Conservation (phyloP, 495 filamentous ascomycete genomes). For the Hypoxylon fragiforme region DNA sequence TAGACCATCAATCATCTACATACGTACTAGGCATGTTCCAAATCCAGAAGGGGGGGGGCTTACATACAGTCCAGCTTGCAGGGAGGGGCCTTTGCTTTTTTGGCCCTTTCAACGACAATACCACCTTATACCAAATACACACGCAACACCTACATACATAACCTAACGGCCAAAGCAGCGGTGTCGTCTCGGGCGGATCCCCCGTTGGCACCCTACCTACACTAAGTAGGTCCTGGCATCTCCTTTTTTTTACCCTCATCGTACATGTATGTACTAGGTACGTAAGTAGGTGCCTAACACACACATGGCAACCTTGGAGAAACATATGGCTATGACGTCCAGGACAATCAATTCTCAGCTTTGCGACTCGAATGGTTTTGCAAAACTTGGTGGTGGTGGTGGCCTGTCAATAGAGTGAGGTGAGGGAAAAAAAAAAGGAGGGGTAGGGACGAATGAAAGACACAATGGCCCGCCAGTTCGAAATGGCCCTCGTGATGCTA, state of each 20-base stretch:
- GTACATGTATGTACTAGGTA: too few relatives aligned
- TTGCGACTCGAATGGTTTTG: slow-evolving; percentile 22
- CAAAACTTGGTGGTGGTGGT: slow-evolving; percentile 17
- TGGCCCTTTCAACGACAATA: too few relatives aligned
- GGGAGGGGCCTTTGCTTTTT: too few relatives aligned
- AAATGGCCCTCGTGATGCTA: slow-evolving; percentile 15
- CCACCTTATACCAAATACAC: slow-evolving; percentile 2
- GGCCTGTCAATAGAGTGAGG: slow-evolving; percentile 18
- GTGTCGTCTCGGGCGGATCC: slow-evolving; percentile 21
- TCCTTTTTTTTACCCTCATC: slow-evolving; percentile 1
- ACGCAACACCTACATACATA: background rate
- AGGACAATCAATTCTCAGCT: slow-evolving; percentile 23
- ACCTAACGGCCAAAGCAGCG: slow-evolving; percentile 18
- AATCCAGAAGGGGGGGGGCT: slow-evolving; percentile 19
- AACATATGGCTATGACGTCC: slow-evolving; percentile 26
- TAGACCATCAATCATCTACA: background rate
- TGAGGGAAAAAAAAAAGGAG: slow-evolving; percentile 24
- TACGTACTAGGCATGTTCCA: slow-evolving; percentile 1
- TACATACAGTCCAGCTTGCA: too few relatives aligned
- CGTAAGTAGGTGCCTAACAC: slow-evolving; percentile 37
- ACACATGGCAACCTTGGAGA: too few relatives aligned
- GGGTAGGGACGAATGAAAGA: slow-evolving; percentile 25
- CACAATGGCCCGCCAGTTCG: slow-evolving; percentile 27
- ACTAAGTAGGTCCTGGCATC: too few relatives aligned
- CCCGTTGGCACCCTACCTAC: slow-evolving; percentile 23